Conservation (phyloP, 352 stramenopile species). For the Globisporangium cylindrosporum region DNA sequence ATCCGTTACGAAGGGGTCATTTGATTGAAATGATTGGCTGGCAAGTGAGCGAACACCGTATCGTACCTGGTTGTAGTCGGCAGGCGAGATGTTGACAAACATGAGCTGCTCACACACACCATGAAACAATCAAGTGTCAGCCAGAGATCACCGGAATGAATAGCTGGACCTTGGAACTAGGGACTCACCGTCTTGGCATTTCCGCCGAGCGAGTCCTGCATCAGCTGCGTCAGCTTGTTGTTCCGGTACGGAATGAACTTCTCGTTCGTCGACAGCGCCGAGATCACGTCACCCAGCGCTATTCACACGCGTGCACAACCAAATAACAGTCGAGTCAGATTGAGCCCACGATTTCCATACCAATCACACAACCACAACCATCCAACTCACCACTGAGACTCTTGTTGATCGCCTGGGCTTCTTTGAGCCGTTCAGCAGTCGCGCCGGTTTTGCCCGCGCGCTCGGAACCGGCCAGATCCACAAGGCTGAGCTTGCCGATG, state of each 20-base stretch:
- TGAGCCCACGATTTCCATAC: neutral
- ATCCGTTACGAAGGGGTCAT: conserved; percentile 5
- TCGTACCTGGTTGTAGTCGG: conserved; percentile 85
- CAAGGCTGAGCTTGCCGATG: conserved; percentile 82
- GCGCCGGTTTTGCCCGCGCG: conserved; percentile 84
- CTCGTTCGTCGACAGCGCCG: conserved; percentile 85
- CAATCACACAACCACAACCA: neutral
- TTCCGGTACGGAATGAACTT: conserved; percentile 95
- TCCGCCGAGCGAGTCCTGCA: conserved; percentile 91
- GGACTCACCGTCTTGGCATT: conserved; percentile 89
- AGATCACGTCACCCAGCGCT: conserved; percentile 91
- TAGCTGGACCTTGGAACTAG: neutral
- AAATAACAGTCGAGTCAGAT: neutral
- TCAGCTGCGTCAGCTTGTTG: conserved; percentile 92
- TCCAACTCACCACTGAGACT: conserved; percentile 65
- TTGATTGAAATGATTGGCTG: neutral
- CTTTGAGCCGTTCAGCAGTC: conserved; percentile 81
- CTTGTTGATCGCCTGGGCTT: conserved; percentile 91
- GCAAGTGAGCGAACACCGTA: conserved; percentile 3
- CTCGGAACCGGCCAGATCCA: conserved; percentile 88
- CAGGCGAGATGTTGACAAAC: conserved; percentile 89
- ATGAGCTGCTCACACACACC: conserved; percentile 50
- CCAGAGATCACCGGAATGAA: neutral
- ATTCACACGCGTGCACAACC: neutral
- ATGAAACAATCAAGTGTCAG: neutral